Evolutionary conservation across 1,284 basidiomycete genomes (phyloP).

Genomic region (Stygiomarasmius scandens): DNA sequence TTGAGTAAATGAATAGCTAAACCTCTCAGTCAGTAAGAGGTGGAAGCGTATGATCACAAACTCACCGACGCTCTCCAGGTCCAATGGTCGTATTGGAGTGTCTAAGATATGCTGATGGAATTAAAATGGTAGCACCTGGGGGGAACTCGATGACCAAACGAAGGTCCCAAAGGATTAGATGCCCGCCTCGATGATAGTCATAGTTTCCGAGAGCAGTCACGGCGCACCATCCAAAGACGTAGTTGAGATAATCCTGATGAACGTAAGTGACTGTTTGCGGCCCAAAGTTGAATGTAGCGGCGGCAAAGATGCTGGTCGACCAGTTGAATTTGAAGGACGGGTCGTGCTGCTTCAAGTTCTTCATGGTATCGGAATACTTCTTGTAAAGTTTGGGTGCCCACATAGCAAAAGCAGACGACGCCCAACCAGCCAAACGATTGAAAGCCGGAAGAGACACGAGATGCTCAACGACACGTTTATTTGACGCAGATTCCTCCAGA

Average conservation of each 20-base stretch:
- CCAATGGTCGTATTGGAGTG: constrained; percentile 10
- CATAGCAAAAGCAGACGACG: not conserved
- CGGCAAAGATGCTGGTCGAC: constrained; percentile 2
- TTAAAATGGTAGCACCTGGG: constrained; percentile 8
- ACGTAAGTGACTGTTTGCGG: not conserved
- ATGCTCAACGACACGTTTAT: not conserved
- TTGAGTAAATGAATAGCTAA: constrained; percentile 11
- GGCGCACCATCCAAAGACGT: constrained; percentile 7
- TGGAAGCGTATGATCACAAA: too few species aligned
- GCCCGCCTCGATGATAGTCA: constrained; percentile 3
- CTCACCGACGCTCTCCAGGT: not conserved
- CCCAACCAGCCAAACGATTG: not conserved
- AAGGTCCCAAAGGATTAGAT: constrained; percentile 12
- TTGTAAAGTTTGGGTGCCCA: not conserved
- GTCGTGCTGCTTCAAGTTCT: not conserved
- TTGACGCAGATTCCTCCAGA: not conserved
- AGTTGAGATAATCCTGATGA: constrained; percentile 10
- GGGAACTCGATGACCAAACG: constrained; percentile 11
- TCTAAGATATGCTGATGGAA: constrained; percentile 5
- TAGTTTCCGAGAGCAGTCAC: constrained; percentile 7
- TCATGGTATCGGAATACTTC: not conserved
- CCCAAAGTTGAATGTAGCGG: constrained; percentile 10
- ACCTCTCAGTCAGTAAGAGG: not conserved
- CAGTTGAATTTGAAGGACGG: not conserved
- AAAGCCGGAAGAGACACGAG: not conserved